Evolutionary conservation across 768 basidiomycete species (phyloP).

Genomic region (Nidula microcarpa): DNA sequence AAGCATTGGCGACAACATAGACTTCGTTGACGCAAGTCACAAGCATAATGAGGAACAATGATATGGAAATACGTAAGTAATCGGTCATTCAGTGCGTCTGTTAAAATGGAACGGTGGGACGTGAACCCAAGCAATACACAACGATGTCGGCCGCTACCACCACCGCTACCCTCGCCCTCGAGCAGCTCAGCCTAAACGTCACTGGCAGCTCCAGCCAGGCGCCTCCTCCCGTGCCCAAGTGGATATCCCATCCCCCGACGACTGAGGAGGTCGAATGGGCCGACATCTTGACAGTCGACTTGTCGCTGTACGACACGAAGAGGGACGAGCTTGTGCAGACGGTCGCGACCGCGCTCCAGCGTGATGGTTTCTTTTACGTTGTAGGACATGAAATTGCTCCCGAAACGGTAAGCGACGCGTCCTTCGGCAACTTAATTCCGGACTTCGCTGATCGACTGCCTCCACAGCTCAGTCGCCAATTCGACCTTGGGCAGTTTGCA

Average conservation of each 20-base stretch:
- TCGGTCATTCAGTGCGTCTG: too few species aligned
- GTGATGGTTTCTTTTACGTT: constrained; percentile 33
- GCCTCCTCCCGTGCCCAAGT: constrained; percentile 11
- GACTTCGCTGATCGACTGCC: neutral
- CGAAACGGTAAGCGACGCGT: constrained; percentile 13
- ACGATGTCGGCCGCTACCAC: neutral
- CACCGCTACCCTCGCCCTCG: neutral
- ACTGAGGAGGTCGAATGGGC: constrained; percentile 25
- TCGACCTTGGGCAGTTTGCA: constrained; percentile 23
- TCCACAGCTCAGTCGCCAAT: constrained; percentile 22
- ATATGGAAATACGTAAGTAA: too few species aligned
- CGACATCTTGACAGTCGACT: constrained; percentile 30
- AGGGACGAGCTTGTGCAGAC: constrained; percentile 20
- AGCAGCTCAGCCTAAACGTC: neutral
- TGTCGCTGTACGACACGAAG: constrained; percentile 23
- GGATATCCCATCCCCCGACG: constrained; percentile 16
- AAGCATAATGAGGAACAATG: neutral
- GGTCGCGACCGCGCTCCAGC: constrained; percentile 22
- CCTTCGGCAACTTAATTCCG: neutral
- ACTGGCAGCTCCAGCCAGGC: neutral
- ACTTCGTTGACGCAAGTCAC: neutral
- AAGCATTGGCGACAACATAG: neutral
- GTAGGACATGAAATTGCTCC: constrained; percentile 23
- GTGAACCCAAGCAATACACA: neutral
- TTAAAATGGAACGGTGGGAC: too few species aligned